Evolutionary conservation across 1,284 basidiomycete genomes (phyloP).

Genomic region (Moniliophthora roreri): DNA sequence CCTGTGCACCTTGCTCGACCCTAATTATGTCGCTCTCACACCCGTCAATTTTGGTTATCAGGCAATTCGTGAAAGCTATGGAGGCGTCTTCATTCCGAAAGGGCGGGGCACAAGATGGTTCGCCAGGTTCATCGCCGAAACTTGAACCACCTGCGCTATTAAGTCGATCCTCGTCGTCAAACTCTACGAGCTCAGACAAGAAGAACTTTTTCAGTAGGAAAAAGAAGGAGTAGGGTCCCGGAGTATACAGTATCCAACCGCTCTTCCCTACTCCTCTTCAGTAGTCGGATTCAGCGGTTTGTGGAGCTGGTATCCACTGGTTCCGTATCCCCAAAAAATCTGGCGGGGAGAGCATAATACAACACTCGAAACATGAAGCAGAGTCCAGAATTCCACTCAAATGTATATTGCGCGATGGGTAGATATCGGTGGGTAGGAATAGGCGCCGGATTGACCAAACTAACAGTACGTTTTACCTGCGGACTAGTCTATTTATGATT

Average conservation of each 20-base stretch:
- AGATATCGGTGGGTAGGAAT: too few species aligned
- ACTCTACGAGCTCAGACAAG: constrained; percentile 17
- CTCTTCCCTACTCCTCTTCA: too few species aligned
- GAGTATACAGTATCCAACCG: neutral
- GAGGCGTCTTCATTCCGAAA: constrained; percentile 33
- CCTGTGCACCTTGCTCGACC: neutral
- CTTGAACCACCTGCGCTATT: constrained; percentile 14
- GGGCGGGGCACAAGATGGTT: constrained; percentile 19
- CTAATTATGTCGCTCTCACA: neutral
- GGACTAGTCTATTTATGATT: too few species aligned
- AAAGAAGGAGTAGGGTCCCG: constrained; percentile 11
- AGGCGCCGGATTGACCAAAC: too few species aligned
- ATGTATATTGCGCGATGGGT: too few species aligned
- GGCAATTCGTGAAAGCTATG: constrained; percentile 40
- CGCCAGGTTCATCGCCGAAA: constrained; percentile 11
- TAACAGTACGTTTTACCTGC: too few species aligned
- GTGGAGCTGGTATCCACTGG: too few species aligned
- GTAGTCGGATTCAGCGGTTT: too few species aligned
- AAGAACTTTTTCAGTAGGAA: constrained; percentile 23
- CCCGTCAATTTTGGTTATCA: constrained; percentile 14
- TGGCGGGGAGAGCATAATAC: too few species aligned
- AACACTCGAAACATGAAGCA: too few species aligned
- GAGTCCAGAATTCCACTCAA: too few species aligned
- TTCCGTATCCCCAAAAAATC: too few species aligned
- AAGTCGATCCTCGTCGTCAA: constrained; percentile 21